Evolutionary conservation across 2,329 filamentous ascomycete genomes (phyloP).

Genomic region (Bipolaris victoriae): DNA sequence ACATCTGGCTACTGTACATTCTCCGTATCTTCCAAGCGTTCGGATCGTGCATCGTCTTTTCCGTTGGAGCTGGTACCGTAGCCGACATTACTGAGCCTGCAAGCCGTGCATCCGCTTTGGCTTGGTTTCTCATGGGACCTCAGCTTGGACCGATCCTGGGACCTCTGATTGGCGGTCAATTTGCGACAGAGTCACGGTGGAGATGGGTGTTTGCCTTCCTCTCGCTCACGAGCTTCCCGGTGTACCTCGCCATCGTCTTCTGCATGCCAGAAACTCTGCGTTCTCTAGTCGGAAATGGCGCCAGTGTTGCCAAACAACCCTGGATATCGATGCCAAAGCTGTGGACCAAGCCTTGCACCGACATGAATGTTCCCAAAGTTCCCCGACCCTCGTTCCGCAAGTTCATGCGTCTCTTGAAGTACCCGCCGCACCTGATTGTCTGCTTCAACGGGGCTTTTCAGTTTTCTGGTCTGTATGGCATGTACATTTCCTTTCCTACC

Average conservation of each 20-base stretch:
- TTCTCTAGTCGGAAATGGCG: conserved; percentile 54
- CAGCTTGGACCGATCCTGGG: conserved; percentile 55
- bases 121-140: conserved; percentile 53
- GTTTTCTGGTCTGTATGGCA: conserved; percentile 36
- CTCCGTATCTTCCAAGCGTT: conserved; percentile 53
- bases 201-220: conserved; percentile 55
- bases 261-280: conserved; percentile 57
- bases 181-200: conserved; percentile 48
- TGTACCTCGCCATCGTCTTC: conserved; percentile 43
- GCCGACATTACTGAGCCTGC: conserved; percentile 52
- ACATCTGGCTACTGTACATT: conserved; percentile 49
- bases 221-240: conserved; percentile 32
- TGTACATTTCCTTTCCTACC: conserved; percentile 34
- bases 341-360: conserved; percentile 28
- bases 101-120: conserved; percentile 50
- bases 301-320: conserved; percentile 31
- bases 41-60: conserved; percentile 52
- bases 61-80: conserved; percentile 54
- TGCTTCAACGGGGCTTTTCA: conserved; percentile 37
- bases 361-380: conserved; percentile 26
- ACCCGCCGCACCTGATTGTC: conserved; percentile 40
- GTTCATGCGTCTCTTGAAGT: conserved; percentile 34
- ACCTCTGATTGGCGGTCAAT: conserved; percentile 52
- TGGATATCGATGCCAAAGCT: conserved; percentile 37
- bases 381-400: conserved; percentile 33